These are phyloP conservation scores for Punica granatum DNA, from an alignment of 345 rosid genomes.

Conservation along the genomic window DNA sequence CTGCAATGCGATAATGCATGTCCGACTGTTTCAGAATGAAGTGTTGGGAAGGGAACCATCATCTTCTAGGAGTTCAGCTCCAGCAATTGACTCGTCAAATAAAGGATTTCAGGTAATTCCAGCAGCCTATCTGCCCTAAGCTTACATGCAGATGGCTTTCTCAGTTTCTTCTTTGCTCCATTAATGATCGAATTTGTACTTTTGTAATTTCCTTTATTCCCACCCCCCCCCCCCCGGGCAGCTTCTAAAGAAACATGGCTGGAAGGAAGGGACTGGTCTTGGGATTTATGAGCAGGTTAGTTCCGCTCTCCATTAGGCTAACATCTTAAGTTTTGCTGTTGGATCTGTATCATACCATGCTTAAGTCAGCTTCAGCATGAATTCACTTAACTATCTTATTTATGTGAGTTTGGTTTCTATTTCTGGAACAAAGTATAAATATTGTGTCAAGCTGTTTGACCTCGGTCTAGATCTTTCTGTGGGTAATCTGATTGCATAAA, in stretches of 20 bases:
- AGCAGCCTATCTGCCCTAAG: not conserved
- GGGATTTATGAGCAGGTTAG: constrained; percentile 71
- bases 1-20: not conserved
- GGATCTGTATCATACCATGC: not conserved
- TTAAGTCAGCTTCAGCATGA: not conserved
- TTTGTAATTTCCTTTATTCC: too few relatives aligned
- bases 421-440: not conserved
- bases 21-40: constrained; percentile 7
- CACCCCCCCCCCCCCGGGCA: constrained; percentile 26
- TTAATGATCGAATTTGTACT: not conserved
- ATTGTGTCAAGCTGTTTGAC: not conserved
- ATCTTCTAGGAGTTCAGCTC: constrained; percentile 26
- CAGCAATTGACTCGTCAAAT: constrained; percentile 56
- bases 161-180: not conserved
- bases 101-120: constrained; percentile 61
- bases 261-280: constrained; percentile 95
- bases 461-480: not conserved
- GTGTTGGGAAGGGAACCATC: constrained; percentile 21
- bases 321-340: not conserved
- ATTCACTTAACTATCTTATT: not conserved
- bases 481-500: constrained; percentile 3
- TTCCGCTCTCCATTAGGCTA: not conserved
- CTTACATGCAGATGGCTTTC: not conserved
- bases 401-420: not conserved
- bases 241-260: constrained; percentile 92